phyloP scores from a whole-genome alignment of 768 basidiomycete species.

The Lyophyllum semitale region DNA sequence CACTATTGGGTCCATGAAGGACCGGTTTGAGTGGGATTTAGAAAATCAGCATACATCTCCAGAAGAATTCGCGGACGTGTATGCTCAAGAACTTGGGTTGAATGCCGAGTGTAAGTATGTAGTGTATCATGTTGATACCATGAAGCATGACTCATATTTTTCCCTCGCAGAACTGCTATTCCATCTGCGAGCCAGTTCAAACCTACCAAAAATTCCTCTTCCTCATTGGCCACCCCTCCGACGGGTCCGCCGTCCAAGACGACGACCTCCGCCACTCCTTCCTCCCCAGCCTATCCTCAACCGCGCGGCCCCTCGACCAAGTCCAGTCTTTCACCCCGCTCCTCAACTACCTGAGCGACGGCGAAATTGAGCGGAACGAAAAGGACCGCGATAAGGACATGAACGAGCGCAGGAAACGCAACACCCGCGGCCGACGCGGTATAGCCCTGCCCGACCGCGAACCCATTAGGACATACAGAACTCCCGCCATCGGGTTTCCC shows the following conservation, averaged over 20 bases:
- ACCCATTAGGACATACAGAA: conserved; percentile 87
- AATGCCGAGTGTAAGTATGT: conserved; percentile 94
- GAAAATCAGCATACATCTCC: conserved; percentile 79
- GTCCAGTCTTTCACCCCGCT: conserved; percentile 82
- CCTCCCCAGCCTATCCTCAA: conserved; percentile 75
- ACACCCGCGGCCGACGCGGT: conserved; percentile 79
- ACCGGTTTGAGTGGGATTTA: conserved; percentile 98
- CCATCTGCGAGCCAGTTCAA: conserved; percentile 93
- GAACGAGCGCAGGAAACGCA: conserved; percentile 80
- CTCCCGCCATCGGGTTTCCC: conserved; percentile 84
- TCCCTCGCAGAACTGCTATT: conserved; percentile 77
- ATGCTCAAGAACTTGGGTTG: conserved; percentile 84
- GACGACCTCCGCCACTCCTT: conserved; percentile 91
- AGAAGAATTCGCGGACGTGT: conserved; percentile 90
- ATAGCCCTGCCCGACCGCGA: conserved; percentile 91
- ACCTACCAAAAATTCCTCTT: conserved; percentile 90
- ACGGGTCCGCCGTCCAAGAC: conserved; percentile 77
- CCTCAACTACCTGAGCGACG: conserved; percentile 87
- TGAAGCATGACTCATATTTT: background rate
- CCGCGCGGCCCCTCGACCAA: conserved; percentile 74
- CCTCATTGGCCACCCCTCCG: conserved; percentile 84
- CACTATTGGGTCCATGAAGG: conserved; percentile 90
- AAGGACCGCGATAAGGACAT: conserved; percentile 93
- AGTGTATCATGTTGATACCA: background rate
- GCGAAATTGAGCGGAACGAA: conserved; percentile 87